Conservation (phyloP, 1,284 basidiomycete species). For the Microbotryum saponariae region DNA sequence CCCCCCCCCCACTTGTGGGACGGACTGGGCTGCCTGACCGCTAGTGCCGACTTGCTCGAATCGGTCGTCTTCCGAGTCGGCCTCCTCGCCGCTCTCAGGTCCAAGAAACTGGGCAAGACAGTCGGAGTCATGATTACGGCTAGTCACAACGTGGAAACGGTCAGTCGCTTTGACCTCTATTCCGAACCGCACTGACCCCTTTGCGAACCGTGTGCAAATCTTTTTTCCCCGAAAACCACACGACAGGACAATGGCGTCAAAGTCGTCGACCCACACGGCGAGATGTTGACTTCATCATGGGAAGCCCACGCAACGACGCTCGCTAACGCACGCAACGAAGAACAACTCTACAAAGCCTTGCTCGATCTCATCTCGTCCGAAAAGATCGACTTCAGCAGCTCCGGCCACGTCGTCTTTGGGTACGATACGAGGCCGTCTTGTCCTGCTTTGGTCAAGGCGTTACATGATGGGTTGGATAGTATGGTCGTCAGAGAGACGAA, state of each 20-base stretch:
- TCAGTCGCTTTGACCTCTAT: constrained; percentile 41
- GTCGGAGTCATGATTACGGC: constrained; percentile 99
- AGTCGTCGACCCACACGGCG: constrained; percentile 93
- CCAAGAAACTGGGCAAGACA: constrained; percentile 79
- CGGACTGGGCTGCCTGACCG: constrained; percentile 12
- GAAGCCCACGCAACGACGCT: constrained; percentile 78
- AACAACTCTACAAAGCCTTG: constrained; percentile 63
- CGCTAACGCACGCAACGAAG: constrained; percentile 73
- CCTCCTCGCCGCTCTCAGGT: constrained; percentile 79
- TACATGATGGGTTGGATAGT: constrained; percentile 73
- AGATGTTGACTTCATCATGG: constrained; percentile 97
- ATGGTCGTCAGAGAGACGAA: constrained; percentile 50
- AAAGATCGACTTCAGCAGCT: constrained; percentile 70
- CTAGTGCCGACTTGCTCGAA: constrained; percentile 72
- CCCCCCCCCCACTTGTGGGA: background rate
- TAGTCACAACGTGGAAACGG: constrained; percentile 93
- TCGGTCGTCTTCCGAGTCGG: constrained; percentile 90
- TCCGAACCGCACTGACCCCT: background rate
- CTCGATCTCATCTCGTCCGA: constrained; percentile 56
- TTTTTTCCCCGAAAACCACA: constrained; percentile 8
- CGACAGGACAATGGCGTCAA: constrained; percentile 95
- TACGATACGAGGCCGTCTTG: constrained; percentile 90
- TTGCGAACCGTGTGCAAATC: constrained; percentile 6
- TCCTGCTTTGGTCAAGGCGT: constrained; percentile 65
- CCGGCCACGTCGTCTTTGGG: constrained; percentile 78